Conservation (phyloP, 345 rosid species). For the Lepidium sativum region DNA sequence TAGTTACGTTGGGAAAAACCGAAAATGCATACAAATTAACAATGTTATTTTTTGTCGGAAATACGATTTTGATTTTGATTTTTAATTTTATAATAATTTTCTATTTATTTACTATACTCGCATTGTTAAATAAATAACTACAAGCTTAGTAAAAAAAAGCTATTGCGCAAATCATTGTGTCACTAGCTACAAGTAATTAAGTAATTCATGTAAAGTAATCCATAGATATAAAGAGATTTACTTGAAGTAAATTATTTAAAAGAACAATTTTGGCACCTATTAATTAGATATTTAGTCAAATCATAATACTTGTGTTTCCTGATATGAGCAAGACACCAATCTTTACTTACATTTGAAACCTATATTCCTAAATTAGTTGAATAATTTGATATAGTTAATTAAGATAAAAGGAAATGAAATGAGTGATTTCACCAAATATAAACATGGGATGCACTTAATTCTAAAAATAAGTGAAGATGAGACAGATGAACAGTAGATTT, state of each 20-base stretch:
- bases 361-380: neutral
- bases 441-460: conserved; percentile 13
- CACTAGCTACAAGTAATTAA: neutral
- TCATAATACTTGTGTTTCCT: neutral
- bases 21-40: too few species aligned
- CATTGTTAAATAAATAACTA: neutral
- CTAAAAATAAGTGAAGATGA: neutral
- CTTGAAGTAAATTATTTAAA: neutral
- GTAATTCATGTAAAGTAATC: neutral
- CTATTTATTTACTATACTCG: neutral
- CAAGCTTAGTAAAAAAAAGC: too few species aligned
- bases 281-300: neutral
- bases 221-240: neutral
- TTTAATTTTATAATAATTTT: too few species aligned
- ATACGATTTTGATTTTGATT: too few species aligned
- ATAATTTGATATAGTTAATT: neutral
- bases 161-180: neutral
- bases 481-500: neutral
- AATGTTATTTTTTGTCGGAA: too few species aligned
- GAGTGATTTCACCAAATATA: neutral
- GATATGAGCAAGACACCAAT: conserved; percentile 3
- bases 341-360: conserved; percentile 5
- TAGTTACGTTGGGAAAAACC: too few species aligned
- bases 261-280: neutral
- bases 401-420: neutral